These are phyloP conservation scores for Trypanosoma mega DNA, from an alignment of 208 protist genomes.

Conservation along the genomic window DNA sequence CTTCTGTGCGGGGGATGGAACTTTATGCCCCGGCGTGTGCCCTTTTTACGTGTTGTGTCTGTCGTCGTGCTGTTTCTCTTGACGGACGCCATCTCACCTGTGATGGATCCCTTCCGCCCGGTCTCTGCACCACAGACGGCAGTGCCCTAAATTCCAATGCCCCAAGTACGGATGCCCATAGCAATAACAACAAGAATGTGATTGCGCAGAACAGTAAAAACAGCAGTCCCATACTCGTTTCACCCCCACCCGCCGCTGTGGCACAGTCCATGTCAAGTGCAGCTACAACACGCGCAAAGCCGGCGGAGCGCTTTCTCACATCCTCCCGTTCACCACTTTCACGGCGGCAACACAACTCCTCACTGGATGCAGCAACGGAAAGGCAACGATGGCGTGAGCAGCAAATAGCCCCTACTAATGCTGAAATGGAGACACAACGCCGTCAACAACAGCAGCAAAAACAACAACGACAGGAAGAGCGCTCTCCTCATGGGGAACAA, in stretches of 20 bases:
- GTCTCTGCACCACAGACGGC: not conserved
- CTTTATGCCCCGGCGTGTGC: not conserved
- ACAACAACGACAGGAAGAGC: too few relatives aligned
- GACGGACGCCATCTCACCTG: conserved; percentile 5
- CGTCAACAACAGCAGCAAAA: too few relatives aligned
- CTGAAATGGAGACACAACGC: too few relatives aligned
- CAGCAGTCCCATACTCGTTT: too few relatives aligned
- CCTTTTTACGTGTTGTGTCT: conserved; percentile 12
- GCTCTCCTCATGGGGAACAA: too few relatives aligned
- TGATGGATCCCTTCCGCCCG: not conserved
- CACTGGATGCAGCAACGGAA: not conserved
- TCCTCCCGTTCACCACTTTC: conserved; percentile 10
- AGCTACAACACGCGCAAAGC: not conserved
- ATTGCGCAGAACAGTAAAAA: too few relatives aligned
- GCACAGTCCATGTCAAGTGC: too few relatives aligned
- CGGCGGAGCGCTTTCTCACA: not conserved
- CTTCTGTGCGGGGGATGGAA: not conserved
- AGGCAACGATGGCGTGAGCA: not conserved
- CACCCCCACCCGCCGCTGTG: too few relatives aligned
- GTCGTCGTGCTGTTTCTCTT: conserved; percentile 9
- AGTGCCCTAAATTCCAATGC: too few relatives aligned
- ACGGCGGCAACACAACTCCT: not conserved
- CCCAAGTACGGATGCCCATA: too few relatives aligned
- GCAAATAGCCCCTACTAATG: not conserved
- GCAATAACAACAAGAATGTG: too few relatives aligned